Percentiles rank a stretch among this genome's conserved stretches.
Evolutionary conservation across 108 stramenopile genomes (phyloP).

Genomic region (Discostella pseudostelligera): DNA sequence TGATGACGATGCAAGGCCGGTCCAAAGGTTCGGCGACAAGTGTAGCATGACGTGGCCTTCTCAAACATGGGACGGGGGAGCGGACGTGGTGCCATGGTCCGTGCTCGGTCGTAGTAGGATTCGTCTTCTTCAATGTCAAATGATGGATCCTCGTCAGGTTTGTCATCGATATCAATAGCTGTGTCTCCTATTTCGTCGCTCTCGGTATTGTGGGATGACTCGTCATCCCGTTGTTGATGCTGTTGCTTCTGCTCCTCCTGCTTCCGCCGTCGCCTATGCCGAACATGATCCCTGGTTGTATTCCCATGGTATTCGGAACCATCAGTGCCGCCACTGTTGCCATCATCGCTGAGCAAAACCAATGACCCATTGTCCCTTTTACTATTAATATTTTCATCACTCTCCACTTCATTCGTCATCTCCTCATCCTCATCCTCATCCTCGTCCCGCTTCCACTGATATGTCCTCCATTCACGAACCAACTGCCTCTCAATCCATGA

Average conservation of each 20-base stretch:
- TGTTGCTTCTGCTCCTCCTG: background rate
- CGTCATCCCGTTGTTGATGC: background rate
- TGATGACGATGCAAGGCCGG: conserved; percentile 88
- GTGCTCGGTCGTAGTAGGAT: conserved; percentile 51
- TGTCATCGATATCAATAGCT: conserved; percentile 28
- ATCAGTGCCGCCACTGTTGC: too few relatives aligned
- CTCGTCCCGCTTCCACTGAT: conserved; percentile 40
- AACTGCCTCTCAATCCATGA: conserved; percentile 85
- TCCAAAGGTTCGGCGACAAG: conserved; percentile 77
- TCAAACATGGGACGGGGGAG: conserved; percentile 67
- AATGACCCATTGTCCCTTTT: too few relatives aligned
- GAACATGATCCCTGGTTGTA: too few relatives aligned
- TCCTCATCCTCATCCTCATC: conserved; percentile 15
- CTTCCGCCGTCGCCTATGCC: too few relatives aligned
- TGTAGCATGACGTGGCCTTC: conserved; percentile 61
- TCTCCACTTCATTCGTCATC: too few relatives aligned
- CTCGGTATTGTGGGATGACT: background rate
- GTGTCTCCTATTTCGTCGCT: conserved; percentile 16
- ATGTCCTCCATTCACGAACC: conserved; percentile 83
- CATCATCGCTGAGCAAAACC: too few relatives aligned
- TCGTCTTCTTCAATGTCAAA: conserved; percentile 20
- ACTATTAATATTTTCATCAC: background rate
- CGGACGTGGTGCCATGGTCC: conserved; percentile 69
- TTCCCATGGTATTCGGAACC: too few relatives aligned
- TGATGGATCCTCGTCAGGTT: conserved; percentile 24